These are phyloP conservation scores for Cryptococcus sp. DNA, from an alignment of 1,284 basidiomycete genomes.

Conservation along the genomic window DNA sequence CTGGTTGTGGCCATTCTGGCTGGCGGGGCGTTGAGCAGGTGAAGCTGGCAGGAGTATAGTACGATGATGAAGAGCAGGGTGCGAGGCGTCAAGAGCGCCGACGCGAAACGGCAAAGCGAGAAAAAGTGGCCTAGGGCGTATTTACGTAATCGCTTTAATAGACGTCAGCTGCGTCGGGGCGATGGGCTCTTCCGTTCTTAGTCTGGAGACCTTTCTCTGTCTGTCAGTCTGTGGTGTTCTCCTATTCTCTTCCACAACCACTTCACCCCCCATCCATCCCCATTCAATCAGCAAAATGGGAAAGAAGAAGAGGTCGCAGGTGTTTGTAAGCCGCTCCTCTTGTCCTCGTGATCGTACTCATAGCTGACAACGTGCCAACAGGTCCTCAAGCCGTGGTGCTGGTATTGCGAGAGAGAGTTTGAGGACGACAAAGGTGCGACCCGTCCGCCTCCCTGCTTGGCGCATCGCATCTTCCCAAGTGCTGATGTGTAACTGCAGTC, in stretches of 20 bases:
- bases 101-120: too few relatives aligned
- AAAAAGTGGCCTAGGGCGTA: too few relatives aligned
- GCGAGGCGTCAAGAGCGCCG: too few relatives aligned
- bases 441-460: conserved; percentile 10
- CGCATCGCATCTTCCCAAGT: not conserved
- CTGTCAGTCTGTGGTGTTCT: too few relatives aligned
- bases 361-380: conserved; percentile 35
- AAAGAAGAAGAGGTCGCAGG: conserved; percentile 49
- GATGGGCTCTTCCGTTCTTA: too few relatives aligned
- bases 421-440: conserved; percentile 87
- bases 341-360: not conserved
- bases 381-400: conserved; percentile 91
- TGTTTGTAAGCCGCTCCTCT: conserved; percentile 38
- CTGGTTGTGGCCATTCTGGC: not conserved
- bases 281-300: conserved; percentile 36
- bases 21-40: too few relatives aligned
- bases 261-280: not conserved
- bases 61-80: too few relatives aligned
- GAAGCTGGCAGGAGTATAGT: too few relatives aligned
- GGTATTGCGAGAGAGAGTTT: conserved; percentile 99
- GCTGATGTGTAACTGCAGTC: conserved; percentile 55
- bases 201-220: too few relatives aligned
- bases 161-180: too few relatives aligned
- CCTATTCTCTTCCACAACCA: too few relatives aligned
- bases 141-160: too few relatives aligned